Evolutionary conservation across 306 rosid species (phyloP).

Genomic region (Quercus parvula): DNA sequence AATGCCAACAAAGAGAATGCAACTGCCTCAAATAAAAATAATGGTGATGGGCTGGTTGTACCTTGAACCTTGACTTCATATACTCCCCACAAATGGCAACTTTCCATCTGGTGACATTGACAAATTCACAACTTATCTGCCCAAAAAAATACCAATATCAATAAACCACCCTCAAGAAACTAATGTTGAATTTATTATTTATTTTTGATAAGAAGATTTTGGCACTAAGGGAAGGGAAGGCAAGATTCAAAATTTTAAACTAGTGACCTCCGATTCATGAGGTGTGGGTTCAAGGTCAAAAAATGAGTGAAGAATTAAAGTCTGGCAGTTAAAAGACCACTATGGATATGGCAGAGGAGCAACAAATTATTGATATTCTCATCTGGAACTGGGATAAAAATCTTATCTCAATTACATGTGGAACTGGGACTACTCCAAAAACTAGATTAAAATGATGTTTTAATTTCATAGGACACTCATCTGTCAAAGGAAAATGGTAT

Average conservation of each 20-base stretch:
- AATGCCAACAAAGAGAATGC: conserved; percentile 1
- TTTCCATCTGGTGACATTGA: conserved; percentile 85
- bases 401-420: not conserved
- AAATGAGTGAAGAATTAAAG: not conserved
- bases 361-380: not conserved
- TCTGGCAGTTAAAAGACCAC: not conserved
- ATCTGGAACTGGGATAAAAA: not conserved
- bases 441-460: not conserved
- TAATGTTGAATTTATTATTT: not conserved
- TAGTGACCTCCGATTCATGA: too few relatives aligned
- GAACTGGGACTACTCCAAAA: not conserved
- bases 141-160: conserved; percentile 28
- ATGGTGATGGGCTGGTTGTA: conserved; percentile 26
- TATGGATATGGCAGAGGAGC: not conserved
- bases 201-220: too few relatives aligned
- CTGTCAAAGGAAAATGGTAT: not conserved
- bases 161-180: conserved; percentile 1
- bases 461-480: not conserved
- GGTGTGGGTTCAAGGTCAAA: too few relatives aligned
- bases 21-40: conserved; percentile 16
- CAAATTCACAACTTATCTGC: conserved; percentile 78
- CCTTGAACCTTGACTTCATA: conserved; percentile 89
- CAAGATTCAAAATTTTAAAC: too few relatives aligned
- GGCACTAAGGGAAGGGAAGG: too few relatives aligned
- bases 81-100: conserved; percentile 97